Percentiles rank a stretch among this genome's conserved stretches.
Conservation (phyloP, 768 basidiomycete species). For the Mycena olivaceomarginata region DNA sequence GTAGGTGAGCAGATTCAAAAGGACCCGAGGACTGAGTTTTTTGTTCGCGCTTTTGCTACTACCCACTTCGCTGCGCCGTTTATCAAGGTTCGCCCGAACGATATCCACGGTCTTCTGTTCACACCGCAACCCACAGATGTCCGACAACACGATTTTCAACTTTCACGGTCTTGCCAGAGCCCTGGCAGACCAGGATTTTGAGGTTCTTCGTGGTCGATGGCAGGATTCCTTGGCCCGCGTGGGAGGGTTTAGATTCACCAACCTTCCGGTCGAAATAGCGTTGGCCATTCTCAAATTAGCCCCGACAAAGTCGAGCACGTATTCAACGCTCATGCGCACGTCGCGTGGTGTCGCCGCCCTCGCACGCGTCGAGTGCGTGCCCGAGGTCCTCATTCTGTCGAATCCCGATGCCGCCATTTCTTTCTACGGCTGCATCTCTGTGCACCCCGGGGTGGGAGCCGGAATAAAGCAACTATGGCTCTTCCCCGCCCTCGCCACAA, state of each 20-base stretch:
- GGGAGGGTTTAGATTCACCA: constrained; percentile 16
- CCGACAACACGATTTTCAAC: constrained; percentile 6
- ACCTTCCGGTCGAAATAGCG: constrained; percentile 23
- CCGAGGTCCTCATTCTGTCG: constrained; percentile 17
- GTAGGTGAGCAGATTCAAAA: constrained; percentile 9
- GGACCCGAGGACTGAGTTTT: neutral
- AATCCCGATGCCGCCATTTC: constrained; percentile 19
- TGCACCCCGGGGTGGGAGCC: constrained; percentile 24
- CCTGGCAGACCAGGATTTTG: constrained; percentile 21
- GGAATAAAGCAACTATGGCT: constrained; percentile 19
- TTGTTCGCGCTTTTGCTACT: too few species aligned
- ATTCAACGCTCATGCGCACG: constrained; percentile 30
- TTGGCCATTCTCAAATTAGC: constrained; percentile 29
- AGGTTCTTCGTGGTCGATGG: constrained; percentile 6
- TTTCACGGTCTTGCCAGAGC: constrained; percentile 30
- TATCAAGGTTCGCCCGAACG: neutral
- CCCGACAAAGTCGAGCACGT: constrained; percentile 21
- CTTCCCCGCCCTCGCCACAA: constrained; percentile 6
- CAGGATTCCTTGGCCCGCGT: neutral
- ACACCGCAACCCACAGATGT: constrained; percentile 18
- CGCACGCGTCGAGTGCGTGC: constrained; percentile 24
- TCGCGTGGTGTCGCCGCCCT: constrained; percentile 21
- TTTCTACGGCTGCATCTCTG: constrained; percentile 32
- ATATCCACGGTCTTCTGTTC: neutral
- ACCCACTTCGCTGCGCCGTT: too few species aligned